phyloP scores from a whole-genome alignment of 192 early-diverging fungal genomes.

The Gaertneriomyces semiglobifer region DNA sequence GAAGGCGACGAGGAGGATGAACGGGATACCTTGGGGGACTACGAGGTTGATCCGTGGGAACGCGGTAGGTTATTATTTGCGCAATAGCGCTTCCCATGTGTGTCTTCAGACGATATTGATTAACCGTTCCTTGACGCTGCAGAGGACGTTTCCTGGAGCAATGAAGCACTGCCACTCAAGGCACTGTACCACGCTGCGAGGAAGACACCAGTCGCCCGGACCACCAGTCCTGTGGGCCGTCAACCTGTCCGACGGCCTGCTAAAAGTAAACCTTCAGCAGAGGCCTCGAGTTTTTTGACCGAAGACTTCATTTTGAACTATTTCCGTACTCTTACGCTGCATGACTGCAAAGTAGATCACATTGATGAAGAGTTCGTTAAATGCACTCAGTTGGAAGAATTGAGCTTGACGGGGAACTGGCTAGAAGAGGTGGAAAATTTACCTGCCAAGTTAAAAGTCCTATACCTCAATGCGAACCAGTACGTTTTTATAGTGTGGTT shows the following conservation, averaged over 20 bases:
- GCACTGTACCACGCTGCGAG: neutral
- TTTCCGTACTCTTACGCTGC: conserved; percentile 33
- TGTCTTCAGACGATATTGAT: neutral
- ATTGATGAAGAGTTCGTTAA: conserved; percentile 19
- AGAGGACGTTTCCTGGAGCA: conserved; percentile 31
- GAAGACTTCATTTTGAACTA: conserved; percentile 30
- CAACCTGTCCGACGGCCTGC: too few relatives aligned
- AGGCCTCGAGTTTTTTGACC: conserved; percentile 10
- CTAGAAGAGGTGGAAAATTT: conserved; percentile 30
- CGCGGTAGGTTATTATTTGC: conserved; percentile 15
- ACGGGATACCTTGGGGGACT: conserved; percentile 18
- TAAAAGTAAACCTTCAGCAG: neutral
- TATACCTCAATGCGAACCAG: conserved; percentile 40
- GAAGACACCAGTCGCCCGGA: neutral
- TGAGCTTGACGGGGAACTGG: conserved; percentile 37
- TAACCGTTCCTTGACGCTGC: neutral
- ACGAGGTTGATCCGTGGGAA: conserved; percentile 29
- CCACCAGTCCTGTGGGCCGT: too few relatives aligned
- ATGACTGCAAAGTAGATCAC: conserved; percentile 13
- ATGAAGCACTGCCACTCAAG: conserved; percentile 28
- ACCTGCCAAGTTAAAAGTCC: conserved; percentile 21
- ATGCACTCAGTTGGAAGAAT: conserved; percentile 25
- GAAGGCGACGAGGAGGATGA: conserved; percentile 25
- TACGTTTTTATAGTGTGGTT: neutral
- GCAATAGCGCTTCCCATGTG: neutral